Percentiles rank a stretch among this genome's conserved stretches.
These are phyloP conservation scores for Boletus bicolor DNA, from an alignment of 768 basidiomycete genomes.

Conservation along the genomic window DNA sequence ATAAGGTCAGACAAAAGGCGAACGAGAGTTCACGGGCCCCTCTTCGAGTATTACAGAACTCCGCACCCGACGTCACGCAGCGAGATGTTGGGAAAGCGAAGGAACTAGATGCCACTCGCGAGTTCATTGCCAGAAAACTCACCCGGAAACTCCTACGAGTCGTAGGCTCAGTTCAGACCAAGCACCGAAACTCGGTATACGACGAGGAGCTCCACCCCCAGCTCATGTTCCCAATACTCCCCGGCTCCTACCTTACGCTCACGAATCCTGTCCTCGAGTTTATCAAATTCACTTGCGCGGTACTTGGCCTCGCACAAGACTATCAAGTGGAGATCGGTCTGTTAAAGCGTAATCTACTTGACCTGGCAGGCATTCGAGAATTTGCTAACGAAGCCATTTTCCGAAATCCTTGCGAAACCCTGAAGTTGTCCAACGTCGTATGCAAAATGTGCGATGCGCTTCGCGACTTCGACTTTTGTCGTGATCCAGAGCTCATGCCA, in stretches of 20 bases:
- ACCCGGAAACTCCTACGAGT: constrained; percentile 76
- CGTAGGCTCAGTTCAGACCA: constrained; percentile 60
- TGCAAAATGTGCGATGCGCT: constrained; percentile 83
- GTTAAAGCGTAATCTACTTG: constrained; percentile 84
- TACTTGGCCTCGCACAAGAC: constrained; percentile 77
- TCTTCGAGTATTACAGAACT: constrained; percentile 65
- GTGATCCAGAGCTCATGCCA: constrained; percentile 81
- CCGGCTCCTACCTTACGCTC: constrained; percentile 79
- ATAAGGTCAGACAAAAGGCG: constrained; percentile 63
- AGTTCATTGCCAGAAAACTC: constrained; percentile 76
- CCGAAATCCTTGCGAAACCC: constrained; percentile 87
- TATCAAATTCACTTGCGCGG: constrained; percentile 81
- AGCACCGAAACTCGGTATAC: constrained; percentile 57
- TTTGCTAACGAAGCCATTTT: constrained; percentile 84
- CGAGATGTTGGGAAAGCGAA: constrained; percentile 63
- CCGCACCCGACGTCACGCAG: constrained; percentile 60
- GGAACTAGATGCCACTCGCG: constrained; percentile 64
- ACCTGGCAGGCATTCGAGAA: constrained; percentile 81
- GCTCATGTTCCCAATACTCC: constrained; percentile 81
- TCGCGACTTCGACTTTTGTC: constrained; percentile 93
- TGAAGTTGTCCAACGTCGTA: constrained; percentile 82
- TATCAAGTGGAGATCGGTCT: constrained; percentile 84
- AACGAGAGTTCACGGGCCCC: constrained; percentile 64
- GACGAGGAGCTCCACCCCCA: constrained; percentile 50
- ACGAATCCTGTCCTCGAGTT: constrained; percentile 85